Conservation (phyloP, 208 protist genomes). For the Giardia muris region DNA sequence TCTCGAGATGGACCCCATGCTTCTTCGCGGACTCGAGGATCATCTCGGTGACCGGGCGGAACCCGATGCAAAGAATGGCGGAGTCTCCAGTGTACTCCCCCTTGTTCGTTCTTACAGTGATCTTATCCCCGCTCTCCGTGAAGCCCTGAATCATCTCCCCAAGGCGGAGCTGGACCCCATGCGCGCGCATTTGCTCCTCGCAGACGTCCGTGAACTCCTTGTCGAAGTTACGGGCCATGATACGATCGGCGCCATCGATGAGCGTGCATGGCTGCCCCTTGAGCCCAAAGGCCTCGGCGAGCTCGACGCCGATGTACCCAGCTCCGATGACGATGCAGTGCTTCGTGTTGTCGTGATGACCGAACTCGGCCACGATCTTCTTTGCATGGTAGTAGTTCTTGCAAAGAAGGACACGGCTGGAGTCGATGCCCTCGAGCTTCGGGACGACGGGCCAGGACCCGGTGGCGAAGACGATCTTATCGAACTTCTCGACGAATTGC, state of each 20-base stretch:
- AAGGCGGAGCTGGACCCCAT: background rate
- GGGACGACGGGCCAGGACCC: slow-evolving; percentile 19
- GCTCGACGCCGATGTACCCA: slow-evolving; percentile 26
- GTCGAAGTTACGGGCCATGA: background rate
- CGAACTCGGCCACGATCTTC: background rate
- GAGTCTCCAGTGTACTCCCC: background rate
- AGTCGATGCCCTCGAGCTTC: background rate
- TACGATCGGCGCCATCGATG: background rate
- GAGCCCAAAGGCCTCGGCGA: background rate
- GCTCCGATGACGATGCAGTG: background rate
- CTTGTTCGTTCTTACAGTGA: background rate
- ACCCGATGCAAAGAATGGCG: slow-evolving; percentile 21
- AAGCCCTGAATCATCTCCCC: background rate
- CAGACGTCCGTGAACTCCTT: background rate
- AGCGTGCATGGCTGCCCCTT: background rate
- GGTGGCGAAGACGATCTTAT: slow-evolving; percentile 13
- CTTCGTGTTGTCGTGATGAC: background rate
- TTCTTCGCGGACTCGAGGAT: background rate
- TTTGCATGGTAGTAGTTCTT: slow-evolving; percentile 28
- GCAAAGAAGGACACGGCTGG: background rate
- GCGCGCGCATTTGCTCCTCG: background rate
- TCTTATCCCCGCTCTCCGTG: background rate
- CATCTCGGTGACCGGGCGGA: slow-evolving; percentile 16
- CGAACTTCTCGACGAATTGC: background rate
- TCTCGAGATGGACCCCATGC: background rate